Evolutionary conservation across 768 basidiomycete species (phyloP).

Genomic region (Pulveroboletus sp.): DNA sequence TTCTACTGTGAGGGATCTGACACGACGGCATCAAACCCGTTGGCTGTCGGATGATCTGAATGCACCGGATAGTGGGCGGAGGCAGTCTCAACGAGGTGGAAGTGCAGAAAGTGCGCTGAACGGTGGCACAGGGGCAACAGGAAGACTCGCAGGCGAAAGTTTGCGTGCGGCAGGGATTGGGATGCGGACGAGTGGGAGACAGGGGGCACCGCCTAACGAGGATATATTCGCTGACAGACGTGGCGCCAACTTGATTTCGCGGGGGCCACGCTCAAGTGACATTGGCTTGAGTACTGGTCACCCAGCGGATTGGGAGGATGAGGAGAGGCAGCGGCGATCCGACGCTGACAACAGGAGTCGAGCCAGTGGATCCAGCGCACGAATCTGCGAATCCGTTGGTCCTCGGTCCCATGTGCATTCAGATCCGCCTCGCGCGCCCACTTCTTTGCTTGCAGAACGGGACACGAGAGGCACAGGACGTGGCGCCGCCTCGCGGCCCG

Average conservation of each 20-base stretch:
- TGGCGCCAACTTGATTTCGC: conserved; percentile 16
- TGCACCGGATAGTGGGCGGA: conserved; percentile 36
- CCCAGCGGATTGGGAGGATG: conserved; percentile 25
- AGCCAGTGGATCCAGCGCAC: conserved; percentile 20
- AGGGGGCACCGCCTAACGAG: conserved; percentile 28
- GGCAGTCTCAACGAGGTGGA: conserved; percentile 58
- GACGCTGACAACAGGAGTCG: conserved; percentile 21
- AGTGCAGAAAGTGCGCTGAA: conserved; percentile 65
- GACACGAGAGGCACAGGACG: conserved; percentile 20
- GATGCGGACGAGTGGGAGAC: conserved; percentile 31
- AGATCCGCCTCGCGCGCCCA: conserved; percentile 21
- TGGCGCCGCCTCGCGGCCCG: conserved; percentile 34
- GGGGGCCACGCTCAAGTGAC: conserved; percentile 14
- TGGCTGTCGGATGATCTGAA: conserved; percentile 52
- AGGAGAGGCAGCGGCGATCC: conserved; percentile 17
- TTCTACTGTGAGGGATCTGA: conserved; percentile 48
- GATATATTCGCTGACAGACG: conserved; percentile 34
- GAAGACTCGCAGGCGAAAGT: conserved; percentile 62
- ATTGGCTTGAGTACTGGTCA: conserved; percentile 6
- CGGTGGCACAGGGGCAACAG: conserved; percentile 38
- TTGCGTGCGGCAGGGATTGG: conserved; percentile 68
- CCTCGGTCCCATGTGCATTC: conserved; percentile 25
- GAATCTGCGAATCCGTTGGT: conserved; percentile 14
- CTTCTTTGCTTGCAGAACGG: conserved; percentile 15
- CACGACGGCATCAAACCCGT: conserved; percentile 47